phyloP scores from a whole-genome alignment of 148 eudicot genomes.

The Rhododendron ferrugineum region DNA sequence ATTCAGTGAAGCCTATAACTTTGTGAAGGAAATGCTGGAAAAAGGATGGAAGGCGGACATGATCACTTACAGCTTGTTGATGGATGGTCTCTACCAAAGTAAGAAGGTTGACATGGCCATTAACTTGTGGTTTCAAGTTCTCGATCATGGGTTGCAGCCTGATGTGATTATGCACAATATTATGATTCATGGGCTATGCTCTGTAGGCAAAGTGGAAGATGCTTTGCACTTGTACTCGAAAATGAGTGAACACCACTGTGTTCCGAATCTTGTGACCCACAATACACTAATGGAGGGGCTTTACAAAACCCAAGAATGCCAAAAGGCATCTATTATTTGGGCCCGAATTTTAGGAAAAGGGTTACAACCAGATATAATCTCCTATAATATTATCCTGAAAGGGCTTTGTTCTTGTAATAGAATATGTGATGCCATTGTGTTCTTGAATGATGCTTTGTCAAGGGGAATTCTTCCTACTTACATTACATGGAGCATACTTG shows the following conservation, averaged over 20 bases:
- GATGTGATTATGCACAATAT: slow-evolving; percentile 84
- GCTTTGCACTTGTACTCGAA: slow-evolving; percentile 52
- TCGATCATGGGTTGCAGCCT: slow-evolving; percentile 56
- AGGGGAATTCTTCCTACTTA: slow-evolving; percentile 53
- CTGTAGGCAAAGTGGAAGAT: slow-evolving; percentile 50
- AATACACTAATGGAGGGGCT: slow-evolving; percentile 90
- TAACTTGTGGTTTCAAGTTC: slow-evolving; percentile 56
- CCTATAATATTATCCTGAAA: slow-evolving; percentile 74
- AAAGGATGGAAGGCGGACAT: slow-evolving; percentile 58
- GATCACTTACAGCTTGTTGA: slow-evolving; percentile 66
- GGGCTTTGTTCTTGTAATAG: slow-evolving; percentile 73
- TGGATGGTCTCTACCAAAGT: slow-evolving; percentile 63
- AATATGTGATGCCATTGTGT: slow-evolving; percentile 44
- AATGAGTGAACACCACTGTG: slow-evolving; percentile 43
- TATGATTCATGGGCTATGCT: slow-evolving; percentile 77
- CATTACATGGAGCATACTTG: slow-evolving; percentile 80
- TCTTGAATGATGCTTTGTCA: slow-evolving; percentile 55
- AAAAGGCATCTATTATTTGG: slow-evolving; percentile 68
- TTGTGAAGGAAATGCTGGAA: slow-evolving; percentile 74
- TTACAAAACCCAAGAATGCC: slow-evolving; percentile 49
- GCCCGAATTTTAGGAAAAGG: slow-evolving; percentile 51
- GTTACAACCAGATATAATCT: slow-evolving; percentile 69
- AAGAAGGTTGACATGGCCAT: slow-evolving; percentile 60
- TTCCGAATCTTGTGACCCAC: slow-evolving; percentile 75
- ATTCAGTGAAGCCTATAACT: slow-evolving; percentile 56